A percentile compares a stretch with the other conserved stretches of the same genome.
phyloP scores from a whole-genome alignment of 495 filamentous ascomycete species.

The Thozetella sp. region DNA sequence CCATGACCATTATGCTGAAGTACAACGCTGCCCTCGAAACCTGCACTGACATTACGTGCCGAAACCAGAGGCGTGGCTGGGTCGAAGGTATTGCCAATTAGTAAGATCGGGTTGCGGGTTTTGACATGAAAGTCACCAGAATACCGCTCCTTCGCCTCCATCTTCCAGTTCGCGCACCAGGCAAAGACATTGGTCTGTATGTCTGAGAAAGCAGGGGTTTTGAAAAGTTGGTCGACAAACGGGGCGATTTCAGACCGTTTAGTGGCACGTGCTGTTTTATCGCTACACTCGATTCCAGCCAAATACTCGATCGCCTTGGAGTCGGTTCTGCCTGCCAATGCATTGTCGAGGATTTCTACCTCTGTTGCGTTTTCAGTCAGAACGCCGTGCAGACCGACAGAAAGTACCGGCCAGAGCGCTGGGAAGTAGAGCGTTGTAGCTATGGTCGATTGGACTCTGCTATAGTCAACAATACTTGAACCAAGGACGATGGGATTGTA shows the following conservation, averaged over 20 bases:
- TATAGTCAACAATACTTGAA: constrained; percentile 22
- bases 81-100: constrained; percentile 45
- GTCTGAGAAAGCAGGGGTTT: constrained; percentile 18
- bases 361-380: constrained; percentile 15
- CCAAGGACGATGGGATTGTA: constrained; percentile 20
- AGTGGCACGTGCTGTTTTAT: constrained; percentile 17
- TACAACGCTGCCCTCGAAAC: constrained; percentile 53
- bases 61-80: constrained; percentile 41
- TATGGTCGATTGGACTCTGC: constrained; percentile 18
- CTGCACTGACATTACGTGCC: constrained; percentile 50
- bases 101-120: constrained; percentile 43
- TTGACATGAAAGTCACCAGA: constrained; percentile 37
- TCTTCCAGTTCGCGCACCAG: constrained; percentile 42
- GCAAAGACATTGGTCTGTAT: constrained; percentile 12
- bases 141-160: constrained; percentile 43
- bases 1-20: constrained; percentile 57
- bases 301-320: neutral
- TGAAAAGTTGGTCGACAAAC: neutral
- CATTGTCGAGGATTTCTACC: too few relatives aligned
- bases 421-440: constrained; percentile 20
- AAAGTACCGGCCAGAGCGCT: constrained; percentile 19
- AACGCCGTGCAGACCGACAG: constrained; percentile 18
- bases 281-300: constrained; percentile 25
- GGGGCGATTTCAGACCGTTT: constrained; percentile 17
- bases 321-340: neutral